Evolutionary conservation across 345 rosid species (phyloP).

Genomic region (Citrus reticulata): DNA sequence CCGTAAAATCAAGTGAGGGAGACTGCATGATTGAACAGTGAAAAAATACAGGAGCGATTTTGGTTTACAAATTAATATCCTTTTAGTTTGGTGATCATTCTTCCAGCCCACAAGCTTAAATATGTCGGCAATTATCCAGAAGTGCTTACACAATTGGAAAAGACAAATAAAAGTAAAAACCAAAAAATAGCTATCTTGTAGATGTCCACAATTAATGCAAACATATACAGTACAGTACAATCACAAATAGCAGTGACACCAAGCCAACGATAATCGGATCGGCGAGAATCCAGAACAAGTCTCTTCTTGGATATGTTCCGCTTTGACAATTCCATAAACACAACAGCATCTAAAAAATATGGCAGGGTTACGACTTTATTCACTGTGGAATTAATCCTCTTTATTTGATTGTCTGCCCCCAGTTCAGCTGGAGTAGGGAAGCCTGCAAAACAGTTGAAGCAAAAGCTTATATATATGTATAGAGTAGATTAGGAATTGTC

Average conservation of each 20-base stretch:
- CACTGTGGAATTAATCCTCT: background rate
- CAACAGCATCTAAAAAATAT: no score
- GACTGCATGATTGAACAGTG: no score
- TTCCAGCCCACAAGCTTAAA: no score
- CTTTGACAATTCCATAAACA: background rate
- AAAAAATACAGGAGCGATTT: no score
- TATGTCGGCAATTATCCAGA: no score
- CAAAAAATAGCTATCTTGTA: no score
- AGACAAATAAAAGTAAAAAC: no score
- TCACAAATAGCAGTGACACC: background rate
- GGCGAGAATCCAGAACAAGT: background rate
- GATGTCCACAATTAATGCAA: background rate
- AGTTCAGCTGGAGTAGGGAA: conserved; percentile 20
- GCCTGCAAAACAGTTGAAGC: conserved; percentile 16
- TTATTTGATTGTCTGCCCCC: background rate
- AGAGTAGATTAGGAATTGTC: background rate
- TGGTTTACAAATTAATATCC: no score
- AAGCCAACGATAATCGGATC: background rate
- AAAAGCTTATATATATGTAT: background rate
- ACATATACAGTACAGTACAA: background rate
- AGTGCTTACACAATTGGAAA: no score
- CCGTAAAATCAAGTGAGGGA: no score
- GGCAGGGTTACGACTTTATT: background rate
- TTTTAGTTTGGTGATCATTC: no score
- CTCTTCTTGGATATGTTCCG: background rate